Conservation (phyloP, 106 monocot genomes). For the Iris macrosiphon region DNA sequence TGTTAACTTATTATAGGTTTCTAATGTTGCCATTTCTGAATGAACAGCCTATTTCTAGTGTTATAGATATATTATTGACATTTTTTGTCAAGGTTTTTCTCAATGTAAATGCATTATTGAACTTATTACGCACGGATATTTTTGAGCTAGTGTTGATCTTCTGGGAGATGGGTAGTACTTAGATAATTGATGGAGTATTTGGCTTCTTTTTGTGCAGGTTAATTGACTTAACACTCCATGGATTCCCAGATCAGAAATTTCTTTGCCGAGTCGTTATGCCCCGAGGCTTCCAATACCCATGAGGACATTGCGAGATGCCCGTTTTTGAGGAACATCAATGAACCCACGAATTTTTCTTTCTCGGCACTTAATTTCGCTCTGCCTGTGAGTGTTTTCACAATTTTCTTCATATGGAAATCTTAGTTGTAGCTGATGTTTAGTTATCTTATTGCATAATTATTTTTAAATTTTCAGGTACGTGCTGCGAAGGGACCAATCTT, state of each 20-base stretch:
- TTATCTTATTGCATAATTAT: not conserved
- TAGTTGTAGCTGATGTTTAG: not conserved
- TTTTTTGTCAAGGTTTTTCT: too few relatives aligned
- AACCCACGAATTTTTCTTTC: slow-evolving; percentile 79
- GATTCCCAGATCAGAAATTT: slow-evolving; percentile 10
- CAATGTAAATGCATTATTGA: too few relatives aligned
- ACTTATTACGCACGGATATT: too few relatives aligned
- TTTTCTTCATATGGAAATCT: not conserved
- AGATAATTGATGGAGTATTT: too few relatives aligned
- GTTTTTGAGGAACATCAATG: slow-evolving; percentile 87
- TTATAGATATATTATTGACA: too few relatives aligned
- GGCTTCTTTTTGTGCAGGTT: not conserved
- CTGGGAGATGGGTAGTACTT: too few relatives aligned
- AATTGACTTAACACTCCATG: slow-evolving; percentile 1
- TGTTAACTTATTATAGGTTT: too few relatives aligned
- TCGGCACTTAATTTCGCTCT: slow-evolving; percentile 37
- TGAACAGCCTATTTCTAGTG: too few relatives aligned
- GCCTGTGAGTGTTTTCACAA: slow-evolving; percentile 31
- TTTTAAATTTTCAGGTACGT: slow-evolving; percentile 23
- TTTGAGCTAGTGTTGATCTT: too few relatives aligned
- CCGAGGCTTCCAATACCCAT: slow-evolving; percentile 18
- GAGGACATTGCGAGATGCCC: slow-evolving; percentile 75
- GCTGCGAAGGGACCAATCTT: slow-evolving; percentile 75
- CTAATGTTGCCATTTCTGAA: too few relatives aligned
- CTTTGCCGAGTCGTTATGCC: slow-evolving; percentile 14